phyloP scores from a whole-genome alignment of 2,329 filamentous ascomycete species.

The Sporothrix schenckii region DNA sequence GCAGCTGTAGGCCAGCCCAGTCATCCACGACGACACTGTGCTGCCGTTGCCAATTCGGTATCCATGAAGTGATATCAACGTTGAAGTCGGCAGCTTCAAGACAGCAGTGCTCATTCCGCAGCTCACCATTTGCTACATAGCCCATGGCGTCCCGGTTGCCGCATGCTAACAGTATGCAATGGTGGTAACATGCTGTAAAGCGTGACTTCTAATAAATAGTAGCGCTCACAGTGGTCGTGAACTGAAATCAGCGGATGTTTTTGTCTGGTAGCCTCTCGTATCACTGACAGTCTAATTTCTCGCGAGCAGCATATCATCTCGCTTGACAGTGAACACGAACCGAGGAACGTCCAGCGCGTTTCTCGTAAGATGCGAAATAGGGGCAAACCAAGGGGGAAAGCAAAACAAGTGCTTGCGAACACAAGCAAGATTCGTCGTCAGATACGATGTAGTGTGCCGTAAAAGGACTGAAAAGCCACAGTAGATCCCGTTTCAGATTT shows the following conservation, averaged over 20 bases:
- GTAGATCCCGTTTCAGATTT: slow-evolving; percentile 28
- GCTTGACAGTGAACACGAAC: background rate
- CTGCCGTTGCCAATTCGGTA: background rate
- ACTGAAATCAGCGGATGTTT: too few species aligned
- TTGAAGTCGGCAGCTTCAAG: background rate
- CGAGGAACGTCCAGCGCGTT: background rate
- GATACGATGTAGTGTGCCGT: background rate
- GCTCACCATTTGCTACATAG: background rate
- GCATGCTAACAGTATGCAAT: background rate
- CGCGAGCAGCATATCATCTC: slow-evolving; percentile 13
- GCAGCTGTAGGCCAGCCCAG: slow-evolving; percentile 27
- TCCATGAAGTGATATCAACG: too few species aligned
- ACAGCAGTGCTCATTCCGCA: background rate
- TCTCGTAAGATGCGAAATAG: background rate
- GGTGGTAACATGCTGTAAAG: background rate
- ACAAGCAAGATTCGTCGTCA: background rate
- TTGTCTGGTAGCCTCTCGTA: slow-evolving; percentile 16
- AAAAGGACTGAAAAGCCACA: background rate
- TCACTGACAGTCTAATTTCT: slow-evolving; percentile 8
- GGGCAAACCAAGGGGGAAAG: background rate
- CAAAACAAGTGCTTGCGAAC: background rate
- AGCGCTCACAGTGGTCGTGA: background rate
- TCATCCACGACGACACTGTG: background rate
- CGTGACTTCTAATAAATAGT: background rate
- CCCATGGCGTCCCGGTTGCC: background rate